Conservation (phyloP, 1,284 basidiomycete genomes). For the Ceratobasidium papillatum region DNA sequence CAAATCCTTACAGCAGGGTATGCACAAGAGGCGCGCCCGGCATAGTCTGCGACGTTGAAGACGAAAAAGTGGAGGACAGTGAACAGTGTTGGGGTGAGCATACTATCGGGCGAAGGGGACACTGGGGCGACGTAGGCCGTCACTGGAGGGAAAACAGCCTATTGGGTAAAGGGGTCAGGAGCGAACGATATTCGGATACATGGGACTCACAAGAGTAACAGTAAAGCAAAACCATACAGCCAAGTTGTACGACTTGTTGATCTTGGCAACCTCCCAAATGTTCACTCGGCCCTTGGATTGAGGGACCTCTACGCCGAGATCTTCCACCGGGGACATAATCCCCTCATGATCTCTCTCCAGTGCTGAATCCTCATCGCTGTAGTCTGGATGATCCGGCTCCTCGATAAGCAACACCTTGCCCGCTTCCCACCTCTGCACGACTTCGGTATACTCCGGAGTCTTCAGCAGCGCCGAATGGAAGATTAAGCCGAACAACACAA, state of each 20-base stretch:
- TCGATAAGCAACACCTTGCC: constrained; percentile 29
- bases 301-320: constrained; percentile 46
- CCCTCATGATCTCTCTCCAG: constrained; percentile 36
- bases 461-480: constrained; percentile 33
- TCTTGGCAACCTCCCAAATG: constrained; percentile 44
- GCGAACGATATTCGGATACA: neutral
- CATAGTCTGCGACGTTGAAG: constrained; percentile 51
- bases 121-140: constrained; percentile 36
- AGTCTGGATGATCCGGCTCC: constrained; percentile 30
- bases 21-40: constrained; percentile 24
- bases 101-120: constrained; percentile 50
- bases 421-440: constrained; percentile 38
- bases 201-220: constrained; percentile 48
- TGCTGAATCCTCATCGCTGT: constrained; percentile 33
- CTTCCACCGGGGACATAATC: constrained; percentile 44
- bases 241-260: constrained; percentile 52
- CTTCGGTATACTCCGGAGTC: constrained; percentile 32
- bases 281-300: constrained; percentile 51
- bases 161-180: neutral
- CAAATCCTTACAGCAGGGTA: constrained; percentile 34
- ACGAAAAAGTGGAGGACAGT: constrained; percentile 54
- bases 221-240: constrained; percentile 54
- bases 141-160: constrained; percentile 41
- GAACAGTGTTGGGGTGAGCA: constrained; percentile 52
- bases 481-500: constrained; percentile 26